Percentiles rank a stretch among this genome's conserved stretches.
These are phyloP conservation scores for Camelina sativa DNA, from an alignment of 345 rosid species.

Conservation along the genomic window DNA sequence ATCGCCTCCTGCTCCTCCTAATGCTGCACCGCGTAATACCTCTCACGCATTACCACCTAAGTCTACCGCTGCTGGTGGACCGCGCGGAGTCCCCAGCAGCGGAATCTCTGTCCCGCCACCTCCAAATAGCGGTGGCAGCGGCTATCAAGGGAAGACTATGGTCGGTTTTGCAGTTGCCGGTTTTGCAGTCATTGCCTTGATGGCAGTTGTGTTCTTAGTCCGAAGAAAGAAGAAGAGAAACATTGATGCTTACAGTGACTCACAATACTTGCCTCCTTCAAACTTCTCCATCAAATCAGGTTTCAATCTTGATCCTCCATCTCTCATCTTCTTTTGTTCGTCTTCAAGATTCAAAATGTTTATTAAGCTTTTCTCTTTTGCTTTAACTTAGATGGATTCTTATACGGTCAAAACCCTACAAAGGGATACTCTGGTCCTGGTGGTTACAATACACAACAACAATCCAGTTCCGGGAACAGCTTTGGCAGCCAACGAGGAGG, in stretches of 20 bases:
- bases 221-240: slow-evolving; percentile 55
- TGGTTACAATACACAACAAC: slow-evolving; percentile 51
- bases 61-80: slow-evolving; percentile 24
- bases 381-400: slow-evolving; percentile 54
- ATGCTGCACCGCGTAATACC: slow-evolving; percentile 2
- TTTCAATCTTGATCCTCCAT: slow-evolving; percentile 33
- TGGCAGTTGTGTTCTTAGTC: slow-evolving; percentile 52
- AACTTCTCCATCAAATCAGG: slow-evolving; percentile 61
- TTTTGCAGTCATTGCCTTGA: slow-evolving; percentile 53
- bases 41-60: slow-evolving; percentile 29
- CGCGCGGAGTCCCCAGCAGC: slow-evolving; percentile 23
- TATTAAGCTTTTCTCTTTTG: background rate
- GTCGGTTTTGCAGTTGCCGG: slow-evolving; percentile 56
- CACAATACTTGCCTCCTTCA: slow-evolving; percentile 56
- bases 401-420: slow-evolving; percentile 51
- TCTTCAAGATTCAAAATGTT: background rate
- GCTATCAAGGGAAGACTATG: slow-evolving; percentile 34
- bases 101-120: slow-evolving; percentile 24
- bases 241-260: slow-evolving; percentile 36
- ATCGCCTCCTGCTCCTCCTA: slow-evolving; percentile 38
- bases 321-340: background rate
- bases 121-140: background rate
- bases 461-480: slow-evolving; percentile 47
- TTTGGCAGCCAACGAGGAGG: slow-evolving; percentile 56
- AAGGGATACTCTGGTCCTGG: slow-evolving; percentile 47